Percentiles rank a stretch among this genome's conserved stretches.
These are phyloP conservation scores for Striga asiatica DNA, from an alignment of 257 asterid species.

Conservation along the genomic window DNA sequence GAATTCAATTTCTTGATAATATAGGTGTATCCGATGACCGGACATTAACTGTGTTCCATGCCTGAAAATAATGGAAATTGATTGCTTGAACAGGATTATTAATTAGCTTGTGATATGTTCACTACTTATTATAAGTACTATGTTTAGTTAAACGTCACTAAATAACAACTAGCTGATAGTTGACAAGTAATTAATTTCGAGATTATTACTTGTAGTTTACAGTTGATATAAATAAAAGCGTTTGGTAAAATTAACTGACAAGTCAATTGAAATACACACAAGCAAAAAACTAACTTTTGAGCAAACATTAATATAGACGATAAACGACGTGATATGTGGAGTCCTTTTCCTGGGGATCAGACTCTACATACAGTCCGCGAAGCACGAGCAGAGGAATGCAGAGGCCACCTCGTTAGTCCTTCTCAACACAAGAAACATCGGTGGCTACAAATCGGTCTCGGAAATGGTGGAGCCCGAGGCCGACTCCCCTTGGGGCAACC, in stretches of 20 bases:
- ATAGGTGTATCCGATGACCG: constrained; percentile 3
- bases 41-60: not conserved
- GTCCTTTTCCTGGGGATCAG: constrained; percentile 54
- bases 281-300: too few relatives aligned
- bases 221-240: too few relatives aligned
- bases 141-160: too few relatives aligned
- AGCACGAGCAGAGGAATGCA: constrained; percentile 21
- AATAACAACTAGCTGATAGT: too few relatives aligned
- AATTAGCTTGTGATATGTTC: not conserved
- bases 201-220: too few relatives aligned
- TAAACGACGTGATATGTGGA: constrained; percentile 77
- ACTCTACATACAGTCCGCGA: constrained; percentile 46
- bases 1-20: not conserved
- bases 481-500: constrained; percentile 75
- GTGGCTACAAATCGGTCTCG: constrained; percentile 51
- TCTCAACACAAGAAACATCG: constrained; percentile 65
- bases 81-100: not conserved
- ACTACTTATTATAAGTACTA: too few relatives aligned
- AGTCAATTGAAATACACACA: too few relatives aligned
- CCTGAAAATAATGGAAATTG: not conserved
- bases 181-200: too few relatives aligned
- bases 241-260: too few relatives aligned
- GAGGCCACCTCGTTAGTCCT: constrained; percentile 58
- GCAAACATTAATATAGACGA: constrained; percentile 44
- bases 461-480: constrained; percentile 57